These are phyloP conservation scores for Monilinia fructigena DNA, from an alignment of 2,329 filamentous ascomycete genomes.

Conservation along the genomic window DNA sequence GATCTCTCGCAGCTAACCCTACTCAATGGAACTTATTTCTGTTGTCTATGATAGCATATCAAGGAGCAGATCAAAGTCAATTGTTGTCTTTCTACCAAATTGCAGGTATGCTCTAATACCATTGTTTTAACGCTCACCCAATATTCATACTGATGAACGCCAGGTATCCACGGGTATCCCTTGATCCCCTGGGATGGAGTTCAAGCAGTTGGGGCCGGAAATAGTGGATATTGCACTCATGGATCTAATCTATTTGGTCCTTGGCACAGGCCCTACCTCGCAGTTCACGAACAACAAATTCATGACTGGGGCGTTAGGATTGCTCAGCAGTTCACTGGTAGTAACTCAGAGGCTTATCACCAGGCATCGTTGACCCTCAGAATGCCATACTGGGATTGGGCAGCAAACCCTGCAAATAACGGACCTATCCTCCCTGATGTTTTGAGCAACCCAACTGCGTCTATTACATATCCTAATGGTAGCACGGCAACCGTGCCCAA, in stretches of 20 bases:
- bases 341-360: slow-evolving; percentile 47
- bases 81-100: slow-evolving; percentile 75
- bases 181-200: slow-evolving; percentile 40
- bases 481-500: slow-evolving; percentile 61
- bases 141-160: background rate
- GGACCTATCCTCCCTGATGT: slow-evolving; percentile 43
- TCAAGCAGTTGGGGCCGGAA: slow-evolving; percentile 45
- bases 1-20: slow-evolving; percentile 56
- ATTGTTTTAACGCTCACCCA: background rate
- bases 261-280: slow-evolving; percentile 81
- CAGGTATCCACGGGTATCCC: slow-evolving; percentile 22
- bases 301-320: slow-evolving; percentile 43
- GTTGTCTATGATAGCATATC: slow-evolving; percentile 63
- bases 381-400: slow-evolving; percentile 51
- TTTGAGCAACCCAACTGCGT: slow-evolving; percentile 14
- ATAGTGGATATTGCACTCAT: slow-evolving; percentile 80
- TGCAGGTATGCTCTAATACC: slow-evolving; percentile 52
- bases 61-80: slow-evolving; percentile 64
- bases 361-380: slow-evolving; percentile 43
- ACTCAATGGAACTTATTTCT: slow-evolving; percentile 75
- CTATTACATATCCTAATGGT: slow-evolving; percentile 40
- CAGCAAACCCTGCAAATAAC: slow-evolving; percentile 46
- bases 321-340: slow-evolving; percentile 51
- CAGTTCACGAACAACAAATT: slow-evolving; percentile 54
- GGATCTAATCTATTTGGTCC: slow-evolving; percentile 70